Percentiles rank a stretch among this genome's conserved stretches.
Conservation (phyloP, 805 yeast genomes). For the Clavispora carvajalis region DNA sequence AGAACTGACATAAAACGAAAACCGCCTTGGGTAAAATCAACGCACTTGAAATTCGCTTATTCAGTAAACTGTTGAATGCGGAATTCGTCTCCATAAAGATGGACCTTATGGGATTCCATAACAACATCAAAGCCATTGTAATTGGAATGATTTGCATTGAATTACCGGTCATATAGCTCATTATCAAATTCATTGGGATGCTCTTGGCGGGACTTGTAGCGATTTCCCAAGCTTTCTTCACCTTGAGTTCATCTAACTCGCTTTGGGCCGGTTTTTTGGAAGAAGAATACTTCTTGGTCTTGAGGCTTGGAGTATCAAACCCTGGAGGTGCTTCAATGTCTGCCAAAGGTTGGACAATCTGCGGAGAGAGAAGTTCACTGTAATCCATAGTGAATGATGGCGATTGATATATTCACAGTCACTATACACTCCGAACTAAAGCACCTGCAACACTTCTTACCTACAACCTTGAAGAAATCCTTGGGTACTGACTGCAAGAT, state of each 20-base stretch:
- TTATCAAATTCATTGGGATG: conserved; percentile 83
- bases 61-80: conserved; percentile 47
- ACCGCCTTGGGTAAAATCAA: conserved; percentile 42
- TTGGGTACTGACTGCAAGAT: no score
- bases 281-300: conserved; percentile 1
- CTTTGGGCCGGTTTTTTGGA: conserved; percentile 14
- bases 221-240: conserved; percentile 78
- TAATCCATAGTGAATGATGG: conserved; percentile 5
- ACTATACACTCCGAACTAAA: neutral
- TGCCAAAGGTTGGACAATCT: conserved; percentile 3
- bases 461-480: no score
- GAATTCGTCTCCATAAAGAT: conserved; percentile 49
- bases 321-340: conserved; percentile 18
- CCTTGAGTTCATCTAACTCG: conserved; percentile 35
- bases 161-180: conserved; percentile 92
- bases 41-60: conserved; percentile 29
- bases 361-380: conserved; percentile 11
- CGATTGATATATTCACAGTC: neutral
- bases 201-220: conserved; percentile 76
- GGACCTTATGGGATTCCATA: conserved; percentile 72
- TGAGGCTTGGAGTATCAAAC: conserved; percentile 7
- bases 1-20: conserved; percentile 43
- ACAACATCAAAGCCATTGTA: conserved; percentile 80
- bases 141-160: conserved; percentile 86
- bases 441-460: no score